Conservation (phyloP, 768 basidiomycete genomes). For the Amanita phalloides region DNA sequence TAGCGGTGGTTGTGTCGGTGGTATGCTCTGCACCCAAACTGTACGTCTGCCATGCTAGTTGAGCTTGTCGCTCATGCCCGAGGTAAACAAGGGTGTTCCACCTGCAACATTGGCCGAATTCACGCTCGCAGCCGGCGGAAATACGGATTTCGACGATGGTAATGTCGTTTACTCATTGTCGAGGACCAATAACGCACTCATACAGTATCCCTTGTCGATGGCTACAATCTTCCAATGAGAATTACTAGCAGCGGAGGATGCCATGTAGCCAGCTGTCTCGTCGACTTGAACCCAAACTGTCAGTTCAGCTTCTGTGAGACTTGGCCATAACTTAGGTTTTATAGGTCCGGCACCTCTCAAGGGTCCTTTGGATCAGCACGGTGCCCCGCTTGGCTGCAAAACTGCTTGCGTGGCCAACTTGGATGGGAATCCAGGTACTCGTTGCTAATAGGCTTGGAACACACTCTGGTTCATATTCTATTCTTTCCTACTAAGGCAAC, state of each 20-base stretch:
- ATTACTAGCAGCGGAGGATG: conserved; percentile 32
- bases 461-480: not conserved
- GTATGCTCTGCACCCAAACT: not conserved
- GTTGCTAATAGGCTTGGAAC: not conserved
- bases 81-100: conserved; percentile 36
- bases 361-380: conserved; percentile 42
- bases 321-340: not conserved
- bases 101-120: conserved; percentile 63
- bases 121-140: conserved; percentile 37
- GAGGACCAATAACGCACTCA: not conserved
- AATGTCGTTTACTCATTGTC: not conserved
- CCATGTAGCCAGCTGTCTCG: conserved; percentile 25
- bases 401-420: conserved; percentile 41
- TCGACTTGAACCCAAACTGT: conserved; percentile 42
- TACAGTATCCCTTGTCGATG: conserved; percentile 55
- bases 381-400: conserved; percentile 49
- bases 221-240: conserved; percentile 50
- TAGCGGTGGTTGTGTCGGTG: too few relatives aligned
- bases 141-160: conserved; percentile 49
- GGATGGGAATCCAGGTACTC: conserved; percentile 28
- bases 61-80: conserved; percentile 21
- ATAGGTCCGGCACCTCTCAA: conserved; percentile 38
- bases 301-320: not conserved
- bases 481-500: conserved; percentile 29
- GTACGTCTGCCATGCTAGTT: not conserved